Evolutionary conservation across 106 monocot genomes (phyloP), one percentile per base, ranked within the genome.

Genomic region (Platanthera guangdongensis): DNA sequence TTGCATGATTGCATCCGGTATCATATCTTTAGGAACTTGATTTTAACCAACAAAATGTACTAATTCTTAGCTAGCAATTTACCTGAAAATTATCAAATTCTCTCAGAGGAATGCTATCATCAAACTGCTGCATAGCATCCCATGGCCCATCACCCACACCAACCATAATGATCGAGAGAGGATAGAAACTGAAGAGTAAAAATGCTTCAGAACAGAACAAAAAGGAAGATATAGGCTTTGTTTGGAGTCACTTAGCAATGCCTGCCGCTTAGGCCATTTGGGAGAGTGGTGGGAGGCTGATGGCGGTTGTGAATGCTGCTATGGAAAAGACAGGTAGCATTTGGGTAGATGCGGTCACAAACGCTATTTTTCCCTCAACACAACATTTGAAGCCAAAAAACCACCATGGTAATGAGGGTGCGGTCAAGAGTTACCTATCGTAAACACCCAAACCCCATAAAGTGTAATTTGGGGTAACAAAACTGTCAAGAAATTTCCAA

Each of bases 61-160:
- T 65, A 65, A 10, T 32, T 19, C 25, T 10, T 32, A 30, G 7
- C 32, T 32, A 65, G 9, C 47, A 47, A 48, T 39, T 21, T 68
- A 93, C 96, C 96, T 97, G 96, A 81, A 97, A 97, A 76, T 97
- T 97, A 81, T 97, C 96, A 88, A 97, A 97, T 81, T 83, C 77
- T 16, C 96, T 82, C 18, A 78, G 79, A 78, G 96, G 96, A 77
- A 97, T 94, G 57, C 81, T 86, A 76, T 97, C 96, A 85, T 97
- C 96, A 85, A 97, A 97, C 50, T 86, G 79, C n/a, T 84, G 84
- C 96, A 97, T 97, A 39, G 87, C 80, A 78, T 97, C 89, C 96
- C 96, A 97, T 57, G 96, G 96, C 72, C 96, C 96, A 82, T 97
- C 96, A 50, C 93, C 96, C n/a, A 97, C 87, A 76, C 96, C 96